Evolutionary conservation across 805 yeast genomes (phyloP).

Genomic region (Ogataea pini): DNA sequence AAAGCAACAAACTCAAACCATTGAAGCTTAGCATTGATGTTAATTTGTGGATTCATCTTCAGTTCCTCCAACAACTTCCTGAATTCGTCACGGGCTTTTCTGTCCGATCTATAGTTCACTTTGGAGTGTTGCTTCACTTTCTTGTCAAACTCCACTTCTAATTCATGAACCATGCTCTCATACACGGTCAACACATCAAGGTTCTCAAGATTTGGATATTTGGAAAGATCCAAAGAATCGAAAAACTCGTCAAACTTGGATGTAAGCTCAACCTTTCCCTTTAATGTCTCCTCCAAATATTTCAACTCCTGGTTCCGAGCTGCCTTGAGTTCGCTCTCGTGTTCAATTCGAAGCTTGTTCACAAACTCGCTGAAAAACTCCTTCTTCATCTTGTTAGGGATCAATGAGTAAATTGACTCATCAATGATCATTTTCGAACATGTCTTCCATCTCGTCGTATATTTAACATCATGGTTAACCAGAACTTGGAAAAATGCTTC

Average conservation of each 20-base stretch:
- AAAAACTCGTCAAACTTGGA: constrained; percentile 22
- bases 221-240: constrained; percentile 9
- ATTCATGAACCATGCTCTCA: constrained; percentile 34
- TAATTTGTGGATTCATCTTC: constrained; percentile 27
- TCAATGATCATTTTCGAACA: constrained; percentile 53
- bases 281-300: constrained; percentile 54
- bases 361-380: constrained; percentile 56
- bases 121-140: constrained; percentile 34
- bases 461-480: constrained; percentile 43
- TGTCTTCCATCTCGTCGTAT: constrained; percentile 66
- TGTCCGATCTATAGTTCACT: constrained; percentile 54
- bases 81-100: constrained; percentile 66
- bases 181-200: constrained; percentile 62
- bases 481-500: constrained; percentile 53
- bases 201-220: constrained; percentile 42
- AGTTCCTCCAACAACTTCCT: constrained; percentile 45
- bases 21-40: constrained; percentile 48
- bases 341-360: constrained; percentile 37
- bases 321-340: constrained; percentile 28
- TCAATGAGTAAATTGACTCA: constrained; percentile 66
- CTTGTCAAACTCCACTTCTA: constrained; percentile 35
- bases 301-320: constrained; percentile 48
- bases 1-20: constrained; percentile 59
- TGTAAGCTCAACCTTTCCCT: constrained; percentile 16
- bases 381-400: constrained; percentile 57